Percentiles rank a stretch among this genome's conserved stretches.
Conservation (phyloP, 1,139 yeast species). For the Diutina neorugosa region DNA sequence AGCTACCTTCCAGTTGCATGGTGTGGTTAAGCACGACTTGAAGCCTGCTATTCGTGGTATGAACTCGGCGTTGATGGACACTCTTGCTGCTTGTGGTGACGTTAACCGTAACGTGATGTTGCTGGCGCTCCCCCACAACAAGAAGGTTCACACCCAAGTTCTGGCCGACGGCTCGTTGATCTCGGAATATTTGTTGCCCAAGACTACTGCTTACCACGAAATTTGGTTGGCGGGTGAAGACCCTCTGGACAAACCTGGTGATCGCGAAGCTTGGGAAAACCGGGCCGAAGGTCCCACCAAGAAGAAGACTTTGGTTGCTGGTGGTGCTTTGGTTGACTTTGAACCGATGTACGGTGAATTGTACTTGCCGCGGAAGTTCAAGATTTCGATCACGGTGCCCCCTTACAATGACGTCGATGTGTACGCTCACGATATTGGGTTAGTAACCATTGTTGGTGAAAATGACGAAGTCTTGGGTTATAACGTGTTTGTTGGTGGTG, state of each 20-base stretch:
- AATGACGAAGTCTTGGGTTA: constrained; percentile 54
- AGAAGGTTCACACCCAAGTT: constrained; percentile 70
- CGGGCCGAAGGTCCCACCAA: constrained; percentile 72
- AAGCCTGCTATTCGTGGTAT: constrained; percentile 90
- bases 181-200: constrained; percentile 76
- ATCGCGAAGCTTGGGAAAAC: constrained; percentile 58
- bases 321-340: constrained; percentile 71
- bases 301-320: constrained; percentile 72
- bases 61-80: constrained; percentile 83
- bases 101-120: constrained; percentile 93
- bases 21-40: constrained; percentile 81
- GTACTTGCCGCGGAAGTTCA: constrained; percentile 92
- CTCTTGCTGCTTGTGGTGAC: constrained; percentile 98
- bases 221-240: constrained; percentile 92
- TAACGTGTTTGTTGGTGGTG: constrained; percentile 92
- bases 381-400: constrained; percentile 89
- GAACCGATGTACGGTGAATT: constrained; percentile 86
- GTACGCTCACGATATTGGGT: constrained; percentile 89
- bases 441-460: constrained; percentile 75
- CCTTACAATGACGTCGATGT: constrained; percentile 97
- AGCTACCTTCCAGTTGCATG: constrained; percentile 95
- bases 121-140: constrained; percentile 77
- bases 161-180: constrained; percentile 50
- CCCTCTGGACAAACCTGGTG: constrained; percentile 54
- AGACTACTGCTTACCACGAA: constrained; percentile 93